Evolutionary conservation across 306 rosid species (phyloP), one percentile per base, ranked within the genome.

Genomic region (Vigna trinervia): DNA sequence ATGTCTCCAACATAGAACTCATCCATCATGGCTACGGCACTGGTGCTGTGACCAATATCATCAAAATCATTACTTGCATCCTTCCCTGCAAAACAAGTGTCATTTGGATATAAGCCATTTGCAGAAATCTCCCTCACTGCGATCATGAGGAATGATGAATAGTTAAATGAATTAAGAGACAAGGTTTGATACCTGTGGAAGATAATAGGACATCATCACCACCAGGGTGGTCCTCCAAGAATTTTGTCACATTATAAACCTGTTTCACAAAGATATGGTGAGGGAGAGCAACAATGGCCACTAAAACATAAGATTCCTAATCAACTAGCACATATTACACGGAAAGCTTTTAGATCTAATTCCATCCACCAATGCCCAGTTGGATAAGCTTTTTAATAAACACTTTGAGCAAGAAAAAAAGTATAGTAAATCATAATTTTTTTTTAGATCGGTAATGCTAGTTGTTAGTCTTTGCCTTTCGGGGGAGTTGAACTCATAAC

Each of bases 221-320:
- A 32, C 99, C 99, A 32, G 99, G 99, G 85, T 95, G 99, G 74
- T 95, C 99, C 39, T 95, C 97, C 73, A 95, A 88, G 90, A 95
- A 95, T 65, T 86, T 89, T 9, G 99, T 92, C 79, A 95, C 97
- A 83, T 95, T 81, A 48, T 86, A 95, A 20, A 92, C 99, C 99
- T 95, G 92, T 73, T 65, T 67, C 73, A 57, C 41, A 47, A 71
- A 32, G 23, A 54, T 15, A 71, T 46, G 14, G 7, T 71, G 69
- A 22, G 68, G 39, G 63, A 80, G 17, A 12, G 43, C 78, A 67
- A 15, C 30, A 85, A 28, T 80, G 36, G 19, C 12, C 51, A 75
- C 23, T 57, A 38, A 65, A 15, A 19, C 53, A 12, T 56, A 74
- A n/a, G 15, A 30, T 28, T 61, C 62, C 36, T 28, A 23, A 75